Evolutionary conservation across 1,284 basidiomycete species (phyloP).

Genomic region (Ceratobasidium sp.): DNA sequence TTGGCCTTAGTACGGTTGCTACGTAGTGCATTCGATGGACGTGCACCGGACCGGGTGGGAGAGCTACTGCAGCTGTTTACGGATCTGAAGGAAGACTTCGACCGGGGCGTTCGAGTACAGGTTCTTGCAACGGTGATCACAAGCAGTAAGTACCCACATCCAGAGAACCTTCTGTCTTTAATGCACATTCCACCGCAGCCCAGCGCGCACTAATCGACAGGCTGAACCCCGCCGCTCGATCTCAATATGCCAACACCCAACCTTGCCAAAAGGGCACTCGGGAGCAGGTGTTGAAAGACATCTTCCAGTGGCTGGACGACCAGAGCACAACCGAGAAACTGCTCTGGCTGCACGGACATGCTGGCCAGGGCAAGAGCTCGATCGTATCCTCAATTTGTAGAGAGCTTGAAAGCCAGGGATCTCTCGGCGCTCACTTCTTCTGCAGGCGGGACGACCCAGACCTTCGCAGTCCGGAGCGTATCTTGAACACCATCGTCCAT

Average conservation of each 20-base stretch:
- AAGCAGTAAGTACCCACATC: background rate
- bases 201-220: slow-evolving; percentile 6
- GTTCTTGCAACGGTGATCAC: background rate
- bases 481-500: slow-evolving; percentile 5
- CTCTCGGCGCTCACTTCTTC: slow-evolving; percentile 7
- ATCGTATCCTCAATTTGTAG: slow-evolving; percentile 7
- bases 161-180: background rate
- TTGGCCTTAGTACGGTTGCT: background rate
- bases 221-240: background rate
- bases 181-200: background rate
- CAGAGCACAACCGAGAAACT: background rate
- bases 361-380: slow-evolving; percentile 13
- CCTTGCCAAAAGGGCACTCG: slow-evolving; percentile 3
- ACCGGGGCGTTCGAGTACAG: slow-evolving; percentile 4
- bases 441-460: slow-evolving; percentile 24
- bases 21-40: background rate
- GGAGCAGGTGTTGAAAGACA: slow-evolving; percentile 2
- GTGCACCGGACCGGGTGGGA: background rate
- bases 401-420: background rate
- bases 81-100: slow-evolving; percentile 15
- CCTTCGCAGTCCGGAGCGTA: background rate
- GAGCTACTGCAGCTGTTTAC: background rate
- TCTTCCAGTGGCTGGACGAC: background rate
- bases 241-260: slow-evolving; percentile 3
- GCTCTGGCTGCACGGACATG: slow-evolving; percentile 14